phyloP scores from a whole-genome alignment of 768 basidiomycete genomes.

The Rhodosporidiobolus odoratus region DNA sequence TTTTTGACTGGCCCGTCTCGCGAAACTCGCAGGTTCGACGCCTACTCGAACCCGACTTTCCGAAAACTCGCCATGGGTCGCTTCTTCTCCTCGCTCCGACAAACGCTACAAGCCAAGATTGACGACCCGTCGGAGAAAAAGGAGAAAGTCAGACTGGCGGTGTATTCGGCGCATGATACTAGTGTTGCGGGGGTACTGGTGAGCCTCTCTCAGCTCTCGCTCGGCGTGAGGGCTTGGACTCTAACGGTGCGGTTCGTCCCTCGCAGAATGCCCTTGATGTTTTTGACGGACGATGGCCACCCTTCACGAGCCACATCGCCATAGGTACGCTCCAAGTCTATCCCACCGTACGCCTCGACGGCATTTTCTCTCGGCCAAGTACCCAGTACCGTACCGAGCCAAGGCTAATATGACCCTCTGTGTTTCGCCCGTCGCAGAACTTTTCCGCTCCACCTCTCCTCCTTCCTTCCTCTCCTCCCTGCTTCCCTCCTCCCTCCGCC shows the following conservation, averaged over 20 bases:
- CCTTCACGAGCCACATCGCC: constrained; percentile 9
- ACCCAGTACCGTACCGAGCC: too few relatives aligned
- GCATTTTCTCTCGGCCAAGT: too few relatives aligned
- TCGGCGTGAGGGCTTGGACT: too few relatives aligned
- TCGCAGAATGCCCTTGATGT: constrained; percentile 19
- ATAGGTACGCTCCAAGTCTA: too few relatives aligned
- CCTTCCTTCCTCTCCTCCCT: constrained; percentile 6
- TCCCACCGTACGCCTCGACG: too few relatives aligned
- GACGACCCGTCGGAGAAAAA: constrained; percentile 46
- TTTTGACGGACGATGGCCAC: constrained; percentile 30
- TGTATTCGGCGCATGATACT: constrained; percentile 48
- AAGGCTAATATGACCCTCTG: too few relatives aligned
- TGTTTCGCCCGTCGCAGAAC: background rate
- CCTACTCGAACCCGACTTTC: constrained; percentile 70
- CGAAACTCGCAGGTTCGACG: constrained; percentile 33
- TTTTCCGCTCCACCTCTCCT: constrained; percentile 12
- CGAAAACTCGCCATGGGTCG: constrained; percentile 71
- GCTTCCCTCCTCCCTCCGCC: background rate
- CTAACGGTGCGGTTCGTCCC: too few relatives aligned
- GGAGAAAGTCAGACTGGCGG: constrained; percentile 60
- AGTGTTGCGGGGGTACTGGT: constrained; percentile 40
- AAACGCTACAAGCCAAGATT: constrained; percentile 60
- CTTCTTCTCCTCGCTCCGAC: constrained; percentile 60
- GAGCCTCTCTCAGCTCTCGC: background rate
- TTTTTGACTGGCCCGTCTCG: too few relatives aligned